Evolutionary conservation across 2,329 filamentous ascomycete species (phyloP).

Genomic region (Pseudogymnoascus sp.): DNA sequence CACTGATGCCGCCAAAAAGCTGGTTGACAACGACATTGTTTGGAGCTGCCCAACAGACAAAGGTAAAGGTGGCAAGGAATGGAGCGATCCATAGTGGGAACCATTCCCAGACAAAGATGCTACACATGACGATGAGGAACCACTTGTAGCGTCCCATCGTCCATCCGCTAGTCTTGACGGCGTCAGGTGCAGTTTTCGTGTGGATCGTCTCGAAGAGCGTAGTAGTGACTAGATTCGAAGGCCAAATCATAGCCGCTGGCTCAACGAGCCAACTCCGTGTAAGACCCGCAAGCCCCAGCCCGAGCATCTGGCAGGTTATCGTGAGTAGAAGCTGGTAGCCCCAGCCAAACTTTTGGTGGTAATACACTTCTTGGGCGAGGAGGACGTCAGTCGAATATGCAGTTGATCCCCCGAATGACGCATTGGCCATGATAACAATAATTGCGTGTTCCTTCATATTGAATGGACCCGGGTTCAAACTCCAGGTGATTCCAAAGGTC

Average conservation of each 20-base stretch:
- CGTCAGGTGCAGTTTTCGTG: constrained; percentile 36
- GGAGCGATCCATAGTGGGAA: constrained; percentile 54
- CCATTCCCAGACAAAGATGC: constrained; percentile 45
- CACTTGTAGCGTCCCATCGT: constrained; percentile 38
- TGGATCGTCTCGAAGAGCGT: constrained; percentile 37
- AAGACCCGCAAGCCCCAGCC: constrained; percentile 56
- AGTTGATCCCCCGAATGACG: constrained; percentile 19
- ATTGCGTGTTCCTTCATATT: constrained; percentile 64
- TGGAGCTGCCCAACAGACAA: constrained; percentile 63
- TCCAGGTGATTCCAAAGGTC: constrained; percentile 47
- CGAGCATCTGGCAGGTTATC: constrained; percentile 54
- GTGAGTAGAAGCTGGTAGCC: constrained; percentile 53
- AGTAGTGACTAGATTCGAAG: constrained; percentile 44
- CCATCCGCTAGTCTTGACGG: constrained; percentile 41
- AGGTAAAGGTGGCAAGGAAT: constrained; percentile 62
- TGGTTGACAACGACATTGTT: constrained; percentile 61
- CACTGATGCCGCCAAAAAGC: constrained; percentile 60
- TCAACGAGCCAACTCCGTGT: constrained; percentile 49
- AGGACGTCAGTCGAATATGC: constrained; percentile 67
- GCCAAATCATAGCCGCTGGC: constrained; percentile 60
- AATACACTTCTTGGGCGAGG: constrained; percentile 63
- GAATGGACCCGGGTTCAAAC: constrained; percentile 60
- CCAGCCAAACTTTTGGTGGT: constrained; percentile 60
- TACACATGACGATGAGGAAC: constrained; percentile 36
- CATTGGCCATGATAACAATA: constrained; percentile 54